Evolutionary conservation across 1,139 yeast species (phyloP), one percentile per base, ranked within the genome.

Genomic region (Lipomyces yarrowii): DNA sequence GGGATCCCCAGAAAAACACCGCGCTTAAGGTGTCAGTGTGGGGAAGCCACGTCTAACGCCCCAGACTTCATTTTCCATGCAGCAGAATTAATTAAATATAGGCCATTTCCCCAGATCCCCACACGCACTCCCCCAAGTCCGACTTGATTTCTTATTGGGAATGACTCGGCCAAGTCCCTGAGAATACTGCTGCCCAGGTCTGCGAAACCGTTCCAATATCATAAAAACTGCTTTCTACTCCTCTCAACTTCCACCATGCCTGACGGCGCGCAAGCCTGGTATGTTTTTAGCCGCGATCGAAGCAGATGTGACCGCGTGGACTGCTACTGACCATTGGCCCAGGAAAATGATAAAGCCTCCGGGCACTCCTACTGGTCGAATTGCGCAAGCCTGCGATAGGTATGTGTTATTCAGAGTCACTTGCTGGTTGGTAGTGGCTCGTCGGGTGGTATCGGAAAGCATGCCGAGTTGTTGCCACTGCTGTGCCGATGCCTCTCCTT

Each of bases 351-450:
- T 88, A 62, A 84, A 84, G 73, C 83, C 88, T 2, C 89, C 89
- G 1, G 91, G 91, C 1, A 78, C 86, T 23, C 79, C 80, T 51
- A 77, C 80, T 0, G 84, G 84, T 65, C 77, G 92, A 67, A 86
- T 87, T 23, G 92, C 96, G 0, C 96, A 90, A 73, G 96, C 96
- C 0, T 91, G 96, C 77, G 96, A 91, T 74, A 77, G 97, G 69
- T 66, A 60, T 35, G 63, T 58, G 2, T 18, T 32, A 59, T 62
- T 46, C 32, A 13, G n/a, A 48, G 6, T 4, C 18, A 30, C 18
- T 52, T 30, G 33, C 37, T 57, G 26, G 60, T 13, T 11, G 33
- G 2, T 18, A 30, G 33, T 21, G 46, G 18, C 5, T 18, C 11
- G 18, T n/a, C 3, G 3, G 18, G 13, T 39, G 32, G 56, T 48